These are phyloP conservation scores for Pochonia chlamydosporia DNA, from an alignment of 2,329 filamentous ascomycete species.

Conservation along the genomic window DNA sequence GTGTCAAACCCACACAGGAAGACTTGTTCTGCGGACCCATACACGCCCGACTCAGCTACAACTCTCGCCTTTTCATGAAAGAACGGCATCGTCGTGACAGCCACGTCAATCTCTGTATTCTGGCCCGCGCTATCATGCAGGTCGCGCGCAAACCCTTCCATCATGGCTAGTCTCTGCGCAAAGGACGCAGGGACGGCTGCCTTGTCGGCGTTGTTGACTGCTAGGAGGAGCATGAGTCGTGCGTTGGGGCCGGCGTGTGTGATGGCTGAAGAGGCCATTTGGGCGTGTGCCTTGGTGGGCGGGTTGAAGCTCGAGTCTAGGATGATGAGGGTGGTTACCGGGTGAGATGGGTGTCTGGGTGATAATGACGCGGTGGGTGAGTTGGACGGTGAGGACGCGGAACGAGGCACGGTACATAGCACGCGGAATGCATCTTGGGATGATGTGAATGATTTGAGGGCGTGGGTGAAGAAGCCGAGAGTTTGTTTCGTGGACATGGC, in stretches of 20 bases:
- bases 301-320: slow-evolving; percentile 67
- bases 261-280: slow-evolving; percentile 48
- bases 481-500: slow-evolving; percentile 17
- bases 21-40: slow-evolving; percentile 45
- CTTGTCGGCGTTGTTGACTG: slow-evolving; percentile 63
- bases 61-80: slow-evolving; percentile 66
- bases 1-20: slow-evolving; percentile 75
- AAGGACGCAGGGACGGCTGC: slow-evolving; percentile 62
- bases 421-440: slow-evolving; percentile 38
- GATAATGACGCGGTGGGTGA: not conserved
- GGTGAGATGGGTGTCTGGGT: not conserved
- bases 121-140: slow-evolving; percentile 31
- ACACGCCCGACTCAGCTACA: slow-evolving; percentile 43
- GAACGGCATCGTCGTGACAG: slow-evolving; percentile 64
- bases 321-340: slow-evolving; percentile 39
- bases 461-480: slow-evolving; percentile 35
- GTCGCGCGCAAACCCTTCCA: slow-evolving; percentile 61
- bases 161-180: slow-evolving; percentile 62
- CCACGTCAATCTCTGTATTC: slow-evolving; percentile 54
- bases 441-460: slow-evolving; percentile 38
- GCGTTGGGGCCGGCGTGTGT: slow-evolving; percentile 8
- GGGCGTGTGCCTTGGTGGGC: slow-evolving; percentile 55
- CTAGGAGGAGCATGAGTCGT: slow-evolving; percentile 53
- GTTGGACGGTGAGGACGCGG: not conserved
- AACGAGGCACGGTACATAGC: slow-evolving; percentile 32